Percentiles rank a stretch among this genome's conserved stretches.
These are phyloP conservation scores for Mortierella sp. DNA, from an alignment of 371 early-diverging fungal species.

Conservation along the genomic window DNA sequence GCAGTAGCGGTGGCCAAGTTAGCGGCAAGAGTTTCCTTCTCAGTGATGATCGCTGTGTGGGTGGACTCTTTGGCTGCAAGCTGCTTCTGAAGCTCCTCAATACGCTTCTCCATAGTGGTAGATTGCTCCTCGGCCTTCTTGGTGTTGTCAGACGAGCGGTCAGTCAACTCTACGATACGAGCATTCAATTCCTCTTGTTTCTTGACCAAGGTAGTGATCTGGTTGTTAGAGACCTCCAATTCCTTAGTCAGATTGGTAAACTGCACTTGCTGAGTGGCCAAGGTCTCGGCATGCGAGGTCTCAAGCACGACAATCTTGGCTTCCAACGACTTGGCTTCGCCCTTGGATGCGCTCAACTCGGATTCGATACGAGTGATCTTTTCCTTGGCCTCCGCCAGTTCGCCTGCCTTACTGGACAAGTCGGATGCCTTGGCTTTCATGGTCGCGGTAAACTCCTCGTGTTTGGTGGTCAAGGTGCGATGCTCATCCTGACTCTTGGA, in stretches of 20 bases:
- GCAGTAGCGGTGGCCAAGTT: conserved; percentile 18
- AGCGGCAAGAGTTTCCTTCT: conserved; percentile 34
- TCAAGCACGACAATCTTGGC: conserved; percentile 33
- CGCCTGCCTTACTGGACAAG: conserved; percentile 18
- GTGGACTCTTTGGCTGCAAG: conserved; percentile 37
- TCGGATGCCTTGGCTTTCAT: conserved; percentile 26
- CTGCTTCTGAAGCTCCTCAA: conserved; percentile 43
- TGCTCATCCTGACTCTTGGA: conserved; percentile 27
- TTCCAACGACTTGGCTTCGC: conserved; percentile 18
- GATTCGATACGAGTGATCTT: conserved; percentile 20
- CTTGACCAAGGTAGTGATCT: conserved; percentile 32
- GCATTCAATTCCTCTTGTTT: conserved; percentile 32
- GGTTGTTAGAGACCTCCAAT: conserved; percentile 42
- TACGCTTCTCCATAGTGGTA: conserved; percentile 28
- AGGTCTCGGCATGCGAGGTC: conserved; percentile 16
- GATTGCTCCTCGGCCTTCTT: conserved; percentile 48
- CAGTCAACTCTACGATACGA: conserved; percentile 41
- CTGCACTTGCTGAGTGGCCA: conserved; percentile 40
- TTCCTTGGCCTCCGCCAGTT: conserved; percentile 17
- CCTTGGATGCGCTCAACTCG: conserved; percentile 18
- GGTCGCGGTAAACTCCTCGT: conserved; percentile 17
- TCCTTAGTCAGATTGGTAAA: conserved; percentile 48
- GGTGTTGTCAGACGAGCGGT: conserved; percentile 35
- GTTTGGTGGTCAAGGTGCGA: conserved; percentile 18
- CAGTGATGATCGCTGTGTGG: conserved; percentile 22